Evolutionary conservation across 108 stramenopile species (phyloP).

Genomic region (Nannochloropsis salina): DNA sequence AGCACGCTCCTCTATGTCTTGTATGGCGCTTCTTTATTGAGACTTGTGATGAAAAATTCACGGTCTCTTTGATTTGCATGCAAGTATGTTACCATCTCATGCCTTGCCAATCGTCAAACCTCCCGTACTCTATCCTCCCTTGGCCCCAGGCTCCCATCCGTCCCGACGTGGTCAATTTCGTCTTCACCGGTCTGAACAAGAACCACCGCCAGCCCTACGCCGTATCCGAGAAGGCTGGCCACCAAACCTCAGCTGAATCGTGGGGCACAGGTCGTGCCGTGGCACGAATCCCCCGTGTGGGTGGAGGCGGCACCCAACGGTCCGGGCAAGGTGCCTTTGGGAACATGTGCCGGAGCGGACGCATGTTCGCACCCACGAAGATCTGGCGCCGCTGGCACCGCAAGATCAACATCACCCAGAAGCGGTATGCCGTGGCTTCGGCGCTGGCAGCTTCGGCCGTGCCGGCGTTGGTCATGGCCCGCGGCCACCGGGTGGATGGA

Average conservation of each 20-base stretch:
- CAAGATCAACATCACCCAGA: slow-evolving; percentile 90
- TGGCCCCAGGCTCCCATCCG: slow-evolving; percentile 75
- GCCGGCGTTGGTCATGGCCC: slow-evolving; percentile 95
- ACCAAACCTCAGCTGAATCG: slow-evolving; percentile 83
- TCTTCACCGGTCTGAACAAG: slow-evolving; percentile 99
- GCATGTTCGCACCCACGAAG: slow-evolving; percentile 99
- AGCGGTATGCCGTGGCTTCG: slow-evolving; percentile 92
- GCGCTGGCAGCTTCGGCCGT: slow-evolving; percentile 94
- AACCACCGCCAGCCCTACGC: slow-evolving; percentile 98
- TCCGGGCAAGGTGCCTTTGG: slow-evolving; percentile 99
- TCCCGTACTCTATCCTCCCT: background rate
- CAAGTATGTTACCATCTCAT: no score
- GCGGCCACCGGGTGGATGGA: slow-evolving; percentile 90
- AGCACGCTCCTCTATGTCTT: no score
- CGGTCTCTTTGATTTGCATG: no score
- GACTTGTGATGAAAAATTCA: no score
- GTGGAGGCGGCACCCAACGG: slow-evolving; percentile 94
- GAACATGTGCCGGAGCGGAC: slow-evolving; percentile 92
- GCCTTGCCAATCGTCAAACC: no score
- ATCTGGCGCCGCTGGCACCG: slow-evolving; percentile 99
- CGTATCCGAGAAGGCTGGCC: slow-evolving; percentile 86
- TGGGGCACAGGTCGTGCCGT: slow-evolving; percentile 99
- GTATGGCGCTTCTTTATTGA: no score
- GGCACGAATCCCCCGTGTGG: slow-evolving; percentile 98
- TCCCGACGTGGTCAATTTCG: slow-evolving; percentile 95